Conservation (phyloP, 768 basidiomycete genomes). For the Tulasnella sp. region DNA sequence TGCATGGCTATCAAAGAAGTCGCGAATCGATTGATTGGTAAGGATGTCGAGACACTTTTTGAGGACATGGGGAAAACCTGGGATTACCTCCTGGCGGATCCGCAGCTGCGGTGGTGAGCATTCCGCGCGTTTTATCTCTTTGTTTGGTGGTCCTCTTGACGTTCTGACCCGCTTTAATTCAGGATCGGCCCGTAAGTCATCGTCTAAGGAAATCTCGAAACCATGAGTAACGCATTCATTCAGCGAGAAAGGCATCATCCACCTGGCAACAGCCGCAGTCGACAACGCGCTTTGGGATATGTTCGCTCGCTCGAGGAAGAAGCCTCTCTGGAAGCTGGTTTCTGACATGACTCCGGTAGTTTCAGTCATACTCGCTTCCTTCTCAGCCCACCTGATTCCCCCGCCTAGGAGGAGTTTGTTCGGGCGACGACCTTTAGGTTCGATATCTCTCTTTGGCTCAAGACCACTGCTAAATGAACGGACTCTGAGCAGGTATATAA, state of each 20-base stretch:
- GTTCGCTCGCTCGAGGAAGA: constrained; percentile 27
- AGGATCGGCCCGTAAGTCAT: constrained; percentile 20
- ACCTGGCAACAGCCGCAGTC: constrained; percentile 29
- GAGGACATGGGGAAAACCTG: constrained; percentile 42
- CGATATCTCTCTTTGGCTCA: neutral
- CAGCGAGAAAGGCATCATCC: constrained; percentile 30
- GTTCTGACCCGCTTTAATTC: neutral
- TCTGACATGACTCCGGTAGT: constrained; percentile 30
- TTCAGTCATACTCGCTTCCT: neutral
- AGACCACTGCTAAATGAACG: constrained; percentile 27
- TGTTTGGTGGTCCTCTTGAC: neutral
- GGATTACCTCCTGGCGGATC: constrained; percentile 40
- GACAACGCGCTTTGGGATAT: constrained; percentile 32
- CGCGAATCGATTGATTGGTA: constrained; percentile 41
- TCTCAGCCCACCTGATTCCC: neutral
- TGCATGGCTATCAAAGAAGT: constrained; percentile 33
- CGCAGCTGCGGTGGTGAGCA: constrained; percentile 41
- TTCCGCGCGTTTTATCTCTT: neutral
- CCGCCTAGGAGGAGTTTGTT: constrained; percentile 28
- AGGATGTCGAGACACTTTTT: constrained; percentile 39
- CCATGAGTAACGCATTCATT: neutral
- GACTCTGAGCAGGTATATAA: constrained; percentile 37
- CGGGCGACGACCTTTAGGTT: constrained; percentile 27
- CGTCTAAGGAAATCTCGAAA: neutral
- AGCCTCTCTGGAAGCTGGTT: constrained; percentile 32